phyloP scores from a whole-genome alignment of 352 stramenopile genomes.

The Peronosclerospora sorghi region DNA sequence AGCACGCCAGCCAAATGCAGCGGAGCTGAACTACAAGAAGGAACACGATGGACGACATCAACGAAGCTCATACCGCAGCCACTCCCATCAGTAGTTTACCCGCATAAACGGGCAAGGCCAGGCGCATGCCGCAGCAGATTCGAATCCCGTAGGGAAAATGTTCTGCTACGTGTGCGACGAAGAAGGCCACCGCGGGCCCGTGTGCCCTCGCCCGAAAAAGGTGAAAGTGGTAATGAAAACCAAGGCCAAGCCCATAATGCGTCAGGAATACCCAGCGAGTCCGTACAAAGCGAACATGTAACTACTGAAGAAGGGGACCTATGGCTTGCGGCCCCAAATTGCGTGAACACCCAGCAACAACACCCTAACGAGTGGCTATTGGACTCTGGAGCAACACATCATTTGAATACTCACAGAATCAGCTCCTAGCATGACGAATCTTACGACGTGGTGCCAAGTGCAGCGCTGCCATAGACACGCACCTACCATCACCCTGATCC shows the following conservation, averaged over 20 bases:
- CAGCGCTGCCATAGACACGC: no score
- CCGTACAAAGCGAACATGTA: not conserved
- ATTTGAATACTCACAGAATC: not conserved
- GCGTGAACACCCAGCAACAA: not conserved
- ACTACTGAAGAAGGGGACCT: not conserved
- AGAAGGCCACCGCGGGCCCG: not conserved
- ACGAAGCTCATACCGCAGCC: not conserved
- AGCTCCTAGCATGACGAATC: not conserved
- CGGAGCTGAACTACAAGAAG: not conserved
- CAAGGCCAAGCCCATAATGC: not conserved
- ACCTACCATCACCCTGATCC: no score
- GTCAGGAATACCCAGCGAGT: not conserved
- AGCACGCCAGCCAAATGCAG: not conserved
- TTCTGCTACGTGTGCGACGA: not conserved
- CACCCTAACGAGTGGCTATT: not conserved
- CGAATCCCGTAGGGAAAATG: not conserved
- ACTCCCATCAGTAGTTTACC: no score
- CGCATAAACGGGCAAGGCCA: not conserved
- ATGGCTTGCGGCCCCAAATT: not conserved
- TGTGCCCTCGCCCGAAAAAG: not conserved
- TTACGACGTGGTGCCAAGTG: no score
- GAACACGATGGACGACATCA: not conserved
- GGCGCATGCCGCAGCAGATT: not conserved
- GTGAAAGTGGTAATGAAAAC: not conserved
- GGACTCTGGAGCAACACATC: not conserved